Conservation (phyloP, 1,139 yeast species). For the Geotrichum reessii region DNA sequence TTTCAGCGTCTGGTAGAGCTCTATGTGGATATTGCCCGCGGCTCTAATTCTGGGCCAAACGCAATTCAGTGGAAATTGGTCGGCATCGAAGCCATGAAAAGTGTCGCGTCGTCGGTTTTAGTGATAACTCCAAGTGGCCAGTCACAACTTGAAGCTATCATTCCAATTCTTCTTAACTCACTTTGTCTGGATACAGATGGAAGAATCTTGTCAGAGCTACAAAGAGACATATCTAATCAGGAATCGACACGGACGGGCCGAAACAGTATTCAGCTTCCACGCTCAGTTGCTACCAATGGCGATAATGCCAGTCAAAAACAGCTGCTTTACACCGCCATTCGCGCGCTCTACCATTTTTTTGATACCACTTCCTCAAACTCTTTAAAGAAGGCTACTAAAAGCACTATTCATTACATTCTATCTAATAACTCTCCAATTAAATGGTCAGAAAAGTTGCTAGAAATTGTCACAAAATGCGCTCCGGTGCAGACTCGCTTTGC, state of each 20-base stretch:
- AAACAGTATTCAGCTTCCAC: conserved; percentile 12
- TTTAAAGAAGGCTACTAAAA: conserved; percentile 35
- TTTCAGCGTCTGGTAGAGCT: conserved; percentile 42
- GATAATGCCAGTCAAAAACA: conserved; percentile 17
- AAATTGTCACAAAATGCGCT: conserved; percentile 62
- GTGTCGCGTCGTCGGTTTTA: conserved; percentile 43
- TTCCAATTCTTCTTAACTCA: conserved; percentile 41
- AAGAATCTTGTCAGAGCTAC: conserved; percentile 22
- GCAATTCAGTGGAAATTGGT: conserved; percentile 47
- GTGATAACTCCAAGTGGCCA: conserved; percentile 38
- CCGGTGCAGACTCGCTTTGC: conserved; percentile 86
- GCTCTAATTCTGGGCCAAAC: conserved; percentile 34
- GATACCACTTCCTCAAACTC: conserved; percentile 38
- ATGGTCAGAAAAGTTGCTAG: conserved; percentile 59
- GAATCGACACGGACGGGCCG: conserved; percentile 6
- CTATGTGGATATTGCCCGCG: conserved; percentile 22
- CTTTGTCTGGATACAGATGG: conserved; percentile 22
- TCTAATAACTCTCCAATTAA: conserved; percentile 26
- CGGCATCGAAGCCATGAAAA: conserved; percentile 43
- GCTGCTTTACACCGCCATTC: conserved; percentile 24
- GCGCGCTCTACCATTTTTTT: conserved; percentile 37
- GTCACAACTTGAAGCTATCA: conserved; percentile 38
- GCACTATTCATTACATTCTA: conserved; percentile 35
- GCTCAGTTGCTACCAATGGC: conserved; percentile 2
- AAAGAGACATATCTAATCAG: conserved; percentile 12